Conservation (phyloP, 331 rosid genomes). For the Malus hybrid region DNA sequence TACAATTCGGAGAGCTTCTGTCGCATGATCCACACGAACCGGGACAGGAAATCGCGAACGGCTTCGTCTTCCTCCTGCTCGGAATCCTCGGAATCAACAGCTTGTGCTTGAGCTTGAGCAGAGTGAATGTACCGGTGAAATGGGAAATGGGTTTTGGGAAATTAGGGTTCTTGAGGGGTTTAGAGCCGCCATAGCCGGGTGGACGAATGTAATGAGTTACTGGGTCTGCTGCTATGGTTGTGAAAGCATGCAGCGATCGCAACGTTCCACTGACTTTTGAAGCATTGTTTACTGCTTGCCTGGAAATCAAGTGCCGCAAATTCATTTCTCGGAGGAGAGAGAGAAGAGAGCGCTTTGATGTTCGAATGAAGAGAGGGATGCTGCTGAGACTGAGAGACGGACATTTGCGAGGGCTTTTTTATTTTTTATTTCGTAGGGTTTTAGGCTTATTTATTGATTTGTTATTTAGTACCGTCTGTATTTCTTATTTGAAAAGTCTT, state of each 20-base stretch:
- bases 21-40: slow-evolving; percentile 76
- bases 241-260: background rate
- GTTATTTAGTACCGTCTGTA: no score
- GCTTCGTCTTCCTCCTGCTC: slow-evolving; percentile 35
- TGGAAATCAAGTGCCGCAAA: slow-evolving; percentile 32
- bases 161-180: background rate
- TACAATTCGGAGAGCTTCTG: slow-evolving; percentile 39
- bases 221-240: slow-evolving; percentile 9
- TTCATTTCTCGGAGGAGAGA: slow-evolving; percentile 24
- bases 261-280: slow-evolving; percentile 25
- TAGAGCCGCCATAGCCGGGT: background rate
- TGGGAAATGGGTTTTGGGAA: background rate
- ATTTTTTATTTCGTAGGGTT: no score
- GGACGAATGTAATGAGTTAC: slow-evolving; percentile 7
- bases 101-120: background rate
- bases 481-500: no score
- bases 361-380: no score
- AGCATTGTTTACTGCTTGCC: slow-evolving; percentile 23
- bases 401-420: no score
- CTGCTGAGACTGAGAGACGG: no score
- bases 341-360: no score
- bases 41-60: slow-evolving; percentile 60
- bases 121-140: slow-evolving; percentile 29
- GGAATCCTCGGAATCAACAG: background rate
- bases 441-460: no score